These are phyloP conservation scores for Paramecium pentaurelia DNA, from an alignment of 73 alveolate genomes.

Conservation along the genomic window DNA sequence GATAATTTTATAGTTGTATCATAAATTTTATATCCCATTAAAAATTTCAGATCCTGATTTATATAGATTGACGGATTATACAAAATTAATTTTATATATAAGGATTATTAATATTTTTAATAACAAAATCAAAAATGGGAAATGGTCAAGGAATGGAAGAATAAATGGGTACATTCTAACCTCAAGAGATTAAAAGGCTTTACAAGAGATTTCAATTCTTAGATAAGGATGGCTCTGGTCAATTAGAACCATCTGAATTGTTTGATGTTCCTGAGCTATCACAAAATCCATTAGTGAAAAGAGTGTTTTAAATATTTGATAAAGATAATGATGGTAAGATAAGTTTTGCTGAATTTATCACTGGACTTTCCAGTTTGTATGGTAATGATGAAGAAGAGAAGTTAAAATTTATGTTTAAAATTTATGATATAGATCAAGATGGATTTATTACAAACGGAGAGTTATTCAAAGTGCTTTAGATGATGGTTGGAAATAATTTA, in stretches of 20 bases:
- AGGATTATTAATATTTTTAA: neutral
- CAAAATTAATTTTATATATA: neutral
- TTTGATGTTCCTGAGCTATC: constrained; percentile 97
- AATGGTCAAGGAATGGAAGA: constrained; percentile 51
- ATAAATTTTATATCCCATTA: neutral
- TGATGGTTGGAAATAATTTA: constrained; percentile 98
- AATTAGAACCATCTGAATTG: constrained; percentile 96
- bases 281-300: constrained; percentile 91
- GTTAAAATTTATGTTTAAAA: constrained; percentile 89
- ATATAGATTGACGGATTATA: too few relatives aligned
- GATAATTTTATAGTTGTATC: neutral
- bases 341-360: constrained; percentile 93
- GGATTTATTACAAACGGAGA: constrained; percentile 97
- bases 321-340: constrained; percentile 94
- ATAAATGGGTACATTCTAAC: constrained; percentile 45
- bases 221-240: constrained; percentile 91
- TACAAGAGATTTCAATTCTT: constrained; percentile 81
- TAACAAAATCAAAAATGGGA: constrained; percentile 17
- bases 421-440: constrained; percentile 93
- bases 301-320: constrained; percentile 93
- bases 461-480: constrained; percentile 91
- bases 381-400: constrained; percentile 93
- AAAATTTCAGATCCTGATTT: neutral
- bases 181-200: constrained; percentile 60
- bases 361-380: constrained; percentile 90